These are phyloP conservation scores for Phlebiopsis flavidoalba DNA, from an alignment of 768 basidiomycete species.

Conservation along the genomic window DNA sequence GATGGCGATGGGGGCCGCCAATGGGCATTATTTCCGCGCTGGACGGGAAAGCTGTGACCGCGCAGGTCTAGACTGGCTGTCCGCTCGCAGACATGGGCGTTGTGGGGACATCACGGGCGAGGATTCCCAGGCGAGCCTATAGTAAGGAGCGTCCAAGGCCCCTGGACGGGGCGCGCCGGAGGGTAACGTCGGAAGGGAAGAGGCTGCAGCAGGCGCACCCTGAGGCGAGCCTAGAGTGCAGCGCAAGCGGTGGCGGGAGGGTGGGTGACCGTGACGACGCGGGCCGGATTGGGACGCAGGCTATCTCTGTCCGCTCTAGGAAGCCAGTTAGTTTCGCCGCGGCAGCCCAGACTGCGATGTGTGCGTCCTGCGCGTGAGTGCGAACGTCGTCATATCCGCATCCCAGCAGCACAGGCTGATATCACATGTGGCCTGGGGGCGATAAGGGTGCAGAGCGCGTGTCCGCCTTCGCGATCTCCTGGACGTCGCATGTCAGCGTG, in stretches of 20 bases:
- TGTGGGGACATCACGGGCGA: neutral
- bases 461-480: constrained; percentile 5
- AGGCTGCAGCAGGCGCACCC: neutral
- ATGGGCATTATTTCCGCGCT: neutral
- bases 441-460: neutral
- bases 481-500: neutral
- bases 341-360: neutral
- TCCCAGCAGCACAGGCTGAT: constrained; percentile 1
- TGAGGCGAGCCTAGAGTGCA: neutral
- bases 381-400: neutral
- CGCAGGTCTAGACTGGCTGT: neutral
- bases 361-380: neutral
- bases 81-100: neutral
- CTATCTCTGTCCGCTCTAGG: neutral
- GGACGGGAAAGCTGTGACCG: neutral
- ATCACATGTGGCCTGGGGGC: constrained; percentile 5
- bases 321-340: neutral
- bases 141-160: constrained; percentile 1
- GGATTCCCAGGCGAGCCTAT: constrained; percentile 6
- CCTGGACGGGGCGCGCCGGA: constrained; percentile 2
- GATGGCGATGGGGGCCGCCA: neutral
- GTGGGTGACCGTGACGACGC: neutral
- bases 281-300: neutral
- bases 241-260: neutral
- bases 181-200: neutral